phyloP scores from a whole-genome alignment of 2,329 filamentous ascomycete species.

The Westerdykella aurantiaca region DNA sequence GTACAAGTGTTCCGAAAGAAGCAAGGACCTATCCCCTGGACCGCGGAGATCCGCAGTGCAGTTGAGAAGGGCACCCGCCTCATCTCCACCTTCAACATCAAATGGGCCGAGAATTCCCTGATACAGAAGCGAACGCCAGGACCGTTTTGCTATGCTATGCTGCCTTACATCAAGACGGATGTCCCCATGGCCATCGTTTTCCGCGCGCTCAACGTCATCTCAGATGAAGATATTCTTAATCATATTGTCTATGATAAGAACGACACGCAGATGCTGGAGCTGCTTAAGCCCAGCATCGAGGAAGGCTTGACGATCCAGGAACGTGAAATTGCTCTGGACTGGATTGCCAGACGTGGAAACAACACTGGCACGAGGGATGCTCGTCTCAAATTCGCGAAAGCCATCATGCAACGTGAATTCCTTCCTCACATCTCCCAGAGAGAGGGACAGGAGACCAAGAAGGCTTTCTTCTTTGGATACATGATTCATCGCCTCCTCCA shows the following conservation, averaged over 20 bases:
- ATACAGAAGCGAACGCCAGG: slow-evolving; percentile 73
- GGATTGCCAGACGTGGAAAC: slow-evolving; percentile 86
- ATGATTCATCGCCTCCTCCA: slow-evolving; percentile 97
- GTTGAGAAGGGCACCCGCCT: slow-evolving; percentile 93
- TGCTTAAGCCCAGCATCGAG: slow-evolving; percentile 94
- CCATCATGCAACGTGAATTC: slow-evolving; percentile 95
- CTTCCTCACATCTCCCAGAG: slow-evolving; percentile 93
- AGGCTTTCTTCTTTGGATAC: slow-evolving; percentile 97
- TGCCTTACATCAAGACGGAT: slow-evolving; percentile 91
- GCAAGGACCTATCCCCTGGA: slow-evolving; percentile 86
- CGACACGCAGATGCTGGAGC: slow-evolving; percentile 95
- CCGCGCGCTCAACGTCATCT: slow-evolving; percentile 89
- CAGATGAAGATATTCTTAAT: slow-evolving; percentile 95
- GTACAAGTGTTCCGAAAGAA: slow-evolving; percentile 99
- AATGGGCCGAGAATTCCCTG: slow-evolving; percentile 81
- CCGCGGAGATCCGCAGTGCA: slow-evolving; percentile 92
- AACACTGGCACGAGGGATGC: slow-evolving; percentile 72
- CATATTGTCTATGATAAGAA: slow-evolving; percentile 95
- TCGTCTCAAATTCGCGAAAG: slow-evolving; percentile 85
- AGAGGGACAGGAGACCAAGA: slow-evolving; percentile 89
- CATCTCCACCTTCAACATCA: slow-evolving; percentile 87
- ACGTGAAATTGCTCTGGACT: slow-evolving; percentile 87
- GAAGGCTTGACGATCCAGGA: slow-evolving; percentile 96
- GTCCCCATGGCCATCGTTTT: slow-evolving; percentile 95
- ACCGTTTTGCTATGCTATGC: slow-evolving; percentile 79